Base-by-base conservation (phyloP, 2,329 filamentous ascomycete species). In the Colletotrichum sidae region DNA sequence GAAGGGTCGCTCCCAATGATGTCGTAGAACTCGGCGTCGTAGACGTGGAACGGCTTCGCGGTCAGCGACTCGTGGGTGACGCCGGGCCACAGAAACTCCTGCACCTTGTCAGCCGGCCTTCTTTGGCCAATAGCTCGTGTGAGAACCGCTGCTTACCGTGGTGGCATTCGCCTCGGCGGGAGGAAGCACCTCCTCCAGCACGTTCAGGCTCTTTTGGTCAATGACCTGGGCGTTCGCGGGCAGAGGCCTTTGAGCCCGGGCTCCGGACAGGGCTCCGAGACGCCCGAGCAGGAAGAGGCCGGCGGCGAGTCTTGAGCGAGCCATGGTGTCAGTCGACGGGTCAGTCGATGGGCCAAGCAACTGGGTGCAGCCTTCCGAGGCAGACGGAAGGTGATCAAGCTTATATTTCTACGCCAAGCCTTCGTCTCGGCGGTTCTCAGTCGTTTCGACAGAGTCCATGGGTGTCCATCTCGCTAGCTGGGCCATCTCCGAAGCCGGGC, bases 1-100 rank as follows among this genome's bases (percentile, higher is more conserved):
- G 82, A 81, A 0, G 85, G 84, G 44, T 81, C 75, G 0, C 71
- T 39, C 5, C 85, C 85, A 17, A 88, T 79, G 8, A 88, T 76
- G 34, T 81, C 74, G 53, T 78, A 76, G 60, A 88, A 88, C 15
- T 81, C 82, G 0, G 80, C 72, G 52, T 86, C 81, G 68, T 85
- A 87, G 60, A 86, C 73, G 61, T 75, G 78, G 67, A 80, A 80
- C 9, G 79, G 76, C 70, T 74, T 80, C 17, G 74, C 76, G 2
- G 65, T 59, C 1, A 83, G 75, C 8, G 74, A 77, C 13, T 78
- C 75, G 8, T 75, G 59, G 0, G 77, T 78, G 33, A 78, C 72
- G 1, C 81, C 81, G 0, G 82, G 81, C n/a, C 81, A 83, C 17
- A 80, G 65, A 67, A 83, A 83, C 10, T 74, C 67, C 76, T 81